A percentile compares a stretch with the other conserved stretches of the same genome.
phyloP scores from a whole-genome alignment of 2,329 filamentous ascomycete species.

The Tolypocladium amazonense region DNA sequence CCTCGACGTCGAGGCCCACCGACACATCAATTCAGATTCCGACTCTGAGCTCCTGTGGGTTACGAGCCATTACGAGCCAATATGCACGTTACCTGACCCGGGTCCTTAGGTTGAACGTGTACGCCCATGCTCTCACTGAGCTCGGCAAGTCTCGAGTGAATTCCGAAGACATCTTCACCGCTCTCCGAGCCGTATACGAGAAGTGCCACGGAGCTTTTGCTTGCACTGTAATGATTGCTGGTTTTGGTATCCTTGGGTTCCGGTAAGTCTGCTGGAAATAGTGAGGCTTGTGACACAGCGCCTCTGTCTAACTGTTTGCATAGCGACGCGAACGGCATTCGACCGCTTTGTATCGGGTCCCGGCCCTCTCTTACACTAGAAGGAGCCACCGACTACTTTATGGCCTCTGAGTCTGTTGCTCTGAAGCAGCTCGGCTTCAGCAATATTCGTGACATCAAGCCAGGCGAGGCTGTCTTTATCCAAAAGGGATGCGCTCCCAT shows the following conservation, averaged over 20 bases:
- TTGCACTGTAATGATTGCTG: conserved; percentile 72
- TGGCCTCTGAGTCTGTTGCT: conserved; percentile 82
- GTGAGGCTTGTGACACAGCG: no score
- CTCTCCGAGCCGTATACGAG: conserved; percentile 61
- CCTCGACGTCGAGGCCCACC: conserved; percentile 67
- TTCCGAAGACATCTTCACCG: conserved; percentile 64
- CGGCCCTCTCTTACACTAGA: conserved; percentile 53
- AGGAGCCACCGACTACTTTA: conserved; percentile 70
- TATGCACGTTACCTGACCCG: no score
- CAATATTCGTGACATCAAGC: conserved; percentile 66
- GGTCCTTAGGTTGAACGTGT: conserved; percentile 55
- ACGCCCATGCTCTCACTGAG: conserved; percentile 71
- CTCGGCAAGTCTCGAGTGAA: conserved; percentile 76
- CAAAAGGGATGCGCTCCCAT: conserved; percentile 66
- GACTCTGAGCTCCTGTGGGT: conserved; percentile 53
- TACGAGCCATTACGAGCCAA: no score
- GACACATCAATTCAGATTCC: conserved; percentile 84
- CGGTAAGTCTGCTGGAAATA: conserved; percentile 20
- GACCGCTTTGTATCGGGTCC: conserved; percentile 70
- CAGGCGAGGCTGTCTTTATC: conserved; percentile 79
- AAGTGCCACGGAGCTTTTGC: conserved; percentile 67
- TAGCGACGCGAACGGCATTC: conserved; percentile 45
- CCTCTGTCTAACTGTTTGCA: no score
- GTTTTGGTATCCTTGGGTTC: conserved; percentile 72
- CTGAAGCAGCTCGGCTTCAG: conserved; percentile 71